Conservation (phyloP, 495 filamentous ascomycete species). For the Poronia punctata region DNA sequence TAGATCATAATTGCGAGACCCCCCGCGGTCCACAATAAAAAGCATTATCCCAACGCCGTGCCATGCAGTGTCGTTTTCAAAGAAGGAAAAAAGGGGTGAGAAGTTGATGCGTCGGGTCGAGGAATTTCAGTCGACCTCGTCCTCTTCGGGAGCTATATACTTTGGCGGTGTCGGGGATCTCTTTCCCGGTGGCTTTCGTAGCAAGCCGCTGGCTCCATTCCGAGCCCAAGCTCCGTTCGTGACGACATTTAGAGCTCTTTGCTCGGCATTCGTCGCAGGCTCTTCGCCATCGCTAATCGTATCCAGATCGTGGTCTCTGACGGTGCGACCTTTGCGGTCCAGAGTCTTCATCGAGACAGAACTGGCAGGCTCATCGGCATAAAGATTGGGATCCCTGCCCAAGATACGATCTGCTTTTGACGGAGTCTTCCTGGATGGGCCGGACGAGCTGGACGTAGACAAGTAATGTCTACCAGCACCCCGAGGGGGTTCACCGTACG, state of each 20-base stretch:
- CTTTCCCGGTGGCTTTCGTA: constrained; percentile 18
- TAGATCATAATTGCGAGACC: too few relatives aligned
- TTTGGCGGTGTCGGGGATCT: constrained; percentile 1
- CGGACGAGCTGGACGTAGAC: constrained; percentile 2
- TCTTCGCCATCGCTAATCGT: constrained; percentile 20
- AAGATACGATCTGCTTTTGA: constrained; percentile 46
- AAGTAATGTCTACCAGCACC: constrained; percentile 31
- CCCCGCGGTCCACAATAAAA: too few relatives aligned
- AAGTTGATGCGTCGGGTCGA: too few relatives aligned
- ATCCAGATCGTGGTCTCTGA: constrained; percentile 23
- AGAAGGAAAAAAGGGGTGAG: too few relatives aligned
- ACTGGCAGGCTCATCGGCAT: constrained; percentile 31
- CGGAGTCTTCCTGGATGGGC: constrained; percentile 18
- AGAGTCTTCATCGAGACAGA: constrained; percentile 36
- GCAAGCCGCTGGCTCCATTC: constrained; percentile 26
- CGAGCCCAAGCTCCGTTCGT: constrained; percentile 34
- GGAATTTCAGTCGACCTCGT: constrained; percentile 10
- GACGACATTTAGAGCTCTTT: constrained; percentile 34
- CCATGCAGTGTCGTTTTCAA: too few relatives aligned
- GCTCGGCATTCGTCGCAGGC: constrained; percentile 28
- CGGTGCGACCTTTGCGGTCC: constrained; percentile 25
- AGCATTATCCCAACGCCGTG: too few relatives aligned
- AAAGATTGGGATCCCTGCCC: constrained; percentile 43
- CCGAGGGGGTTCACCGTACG: constrained; percentile 6
- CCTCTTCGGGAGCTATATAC: constrained; percentile 8